Conservation (phyloP, 352 stramenopile species). For the Chrysophaeum taylorii region DNA sequence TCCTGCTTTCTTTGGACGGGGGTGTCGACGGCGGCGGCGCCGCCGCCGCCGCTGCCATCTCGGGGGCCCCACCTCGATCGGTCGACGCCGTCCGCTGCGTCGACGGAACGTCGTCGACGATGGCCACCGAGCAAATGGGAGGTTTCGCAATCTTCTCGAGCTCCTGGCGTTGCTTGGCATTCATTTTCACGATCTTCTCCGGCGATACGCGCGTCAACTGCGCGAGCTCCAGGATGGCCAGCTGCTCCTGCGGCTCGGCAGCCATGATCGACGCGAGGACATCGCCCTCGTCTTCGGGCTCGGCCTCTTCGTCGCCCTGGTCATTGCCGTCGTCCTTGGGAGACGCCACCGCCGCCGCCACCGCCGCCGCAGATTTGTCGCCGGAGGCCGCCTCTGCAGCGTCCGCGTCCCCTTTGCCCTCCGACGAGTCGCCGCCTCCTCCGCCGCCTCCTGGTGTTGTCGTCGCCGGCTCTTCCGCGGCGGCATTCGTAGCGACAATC, state of each 20-base stretch:
- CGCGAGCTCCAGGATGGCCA: background rate
- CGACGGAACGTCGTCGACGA: background rate
- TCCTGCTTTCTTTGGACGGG: no score
- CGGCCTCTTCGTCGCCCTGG: constrained; percentile 17
- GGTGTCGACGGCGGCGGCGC: no score
- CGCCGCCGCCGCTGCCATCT: no score
- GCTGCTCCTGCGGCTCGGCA: background rate
- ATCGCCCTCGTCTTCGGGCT: constrained; percentile 21
- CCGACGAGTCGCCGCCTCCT: no score
- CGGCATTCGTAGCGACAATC: background rate
- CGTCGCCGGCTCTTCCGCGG: no score
- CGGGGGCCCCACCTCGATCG: no score
- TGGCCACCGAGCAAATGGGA: background rate
- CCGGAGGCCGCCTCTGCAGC: no score
- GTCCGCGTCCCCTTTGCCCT: no score
- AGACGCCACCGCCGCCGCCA: no score
- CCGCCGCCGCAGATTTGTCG: no score
- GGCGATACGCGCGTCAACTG: constrained; percentile 51
- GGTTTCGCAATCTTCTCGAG: constrained; percentile 11
- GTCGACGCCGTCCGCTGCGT: no score
- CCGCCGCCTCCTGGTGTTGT: no score
- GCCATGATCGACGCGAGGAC: constrained; percentile 3
- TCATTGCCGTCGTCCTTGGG: background rate
- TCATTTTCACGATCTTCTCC: constrained; percentile 36
- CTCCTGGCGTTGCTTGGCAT: constrained; percentile 54